Evolutionary conservation across 257 asterid genomes (phyloP).

Genomic region (Petunia axillaris): DNA sequence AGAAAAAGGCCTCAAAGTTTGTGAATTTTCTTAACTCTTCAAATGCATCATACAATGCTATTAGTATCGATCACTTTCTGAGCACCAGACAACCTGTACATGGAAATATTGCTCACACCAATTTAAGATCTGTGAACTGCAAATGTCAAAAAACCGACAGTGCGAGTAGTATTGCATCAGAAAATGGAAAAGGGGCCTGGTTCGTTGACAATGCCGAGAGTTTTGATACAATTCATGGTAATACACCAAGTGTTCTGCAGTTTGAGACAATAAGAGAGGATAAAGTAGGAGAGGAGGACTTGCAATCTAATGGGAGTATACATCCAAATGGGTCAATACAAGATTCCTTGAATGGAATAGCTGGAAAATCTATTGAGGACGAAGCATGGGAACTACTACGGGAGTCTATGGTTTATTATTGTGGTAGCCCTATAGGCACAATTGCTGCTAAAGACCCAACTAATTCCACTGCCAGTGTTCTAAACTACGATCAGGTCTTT

Average conservation of each 20-base stretch:
- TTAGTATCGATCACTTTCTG: conserved; percentile 29
- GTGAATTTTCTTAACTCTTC: conserved; percentile 33
- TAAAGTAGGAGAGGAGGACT: conserved; percentile 32
- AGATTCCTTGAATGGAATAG: conserved; percentile 35
- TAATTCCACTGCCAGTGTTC: conserved; percentile 50
- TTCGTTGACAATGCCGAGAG: conserved; percentile 44
- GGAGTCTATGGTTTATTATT: conserved; percentile 63
- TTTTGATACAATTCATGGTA: conserved; percentile 33
- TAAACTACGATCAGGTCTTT: conserved; percentile 77
- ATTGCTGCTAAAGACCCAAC: conserved; percentile 74
- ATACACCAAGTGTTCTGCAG: conserved; percentile 31
- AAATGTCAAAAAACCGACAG: conserved; percentile 58
- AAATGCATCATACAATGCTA: conserved; percentile 25
- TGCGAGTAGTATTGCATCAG: conserved; percentile 48
- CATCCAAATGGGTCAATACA: conserved; percentile 37
- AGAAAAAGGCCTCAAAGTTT: conserved; percentile 33
- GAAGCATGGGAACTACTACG: conserved; percentile 70
- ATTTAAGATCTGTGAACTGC: conserved; percentile 36
- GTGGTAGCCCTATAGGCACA: conserved; percentile 72
- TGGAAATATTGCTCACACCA: conserved; percentile 30
- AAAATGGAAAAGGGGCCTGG: conserved; percentile 47
- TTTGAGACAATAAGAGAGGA: conserved; percentile 39
- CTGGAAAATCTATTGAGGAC: conserved; percentile 52
- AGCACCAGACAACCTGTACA: conserved; percentile 12
- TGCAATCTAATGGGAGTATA: conserved; percentile 44